Base-by-base conservation (phyloP, 108 stramenopile species). In the Nannochloropsis gaditana region DNA sequence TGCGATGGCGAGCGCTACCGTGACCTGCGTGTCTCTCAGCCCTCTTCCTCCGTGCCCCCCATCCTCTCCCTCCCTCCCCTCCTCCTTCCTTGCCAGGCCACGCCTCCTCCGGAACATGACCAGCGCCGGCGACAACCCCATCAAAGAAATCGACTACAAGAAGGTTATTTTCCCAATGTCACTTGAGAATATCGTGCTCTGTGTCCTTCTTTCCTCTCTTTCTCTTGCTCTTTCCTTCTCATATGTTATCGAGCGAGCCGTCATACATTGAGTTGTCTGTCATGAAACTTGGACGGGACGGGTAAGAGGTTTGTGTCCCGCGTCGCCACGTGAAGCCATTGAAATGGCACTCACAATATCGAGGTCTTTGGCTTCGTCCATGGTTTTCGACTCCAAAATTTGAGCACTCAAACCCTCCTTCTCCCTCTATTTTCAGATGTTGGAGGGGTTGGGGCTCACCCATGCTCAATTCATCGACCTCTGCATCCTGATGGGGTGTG, bases 401-500 rank as follows among this genome's bases (percentile, higher is more conserved):
- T 31, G 31, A 31, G 31, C 31, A 31, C 31, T 31, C 31, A 31
- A 31, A 31, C 31, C 31, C 31, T 31, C 31, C 10, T 9, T 44
- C 21, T 15, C 41, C 43, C 42, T 41, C 10, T 9, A 10, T 4
- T 41, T 9, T 41, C 41, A 73, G 9, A 42, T 17, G 43, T 41
- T 84, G 79, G 91, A 93, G 82, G 98, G 96, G 2, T 86, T 99
- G 81, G 95, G 89, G 21, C 89, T 99, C 42, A 91, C 93, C 11
- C 95, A 97, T 83, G 96, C 96, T 79, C 94, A 99, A 83, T 99
- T 99, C 92, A 95, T 99, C 9, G 99, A 99, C 87, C 87, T 99
- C 81, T 99, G 98, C 86, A 96, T 99, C 85, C 91, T 99, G 21
- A 91, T 91, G 79, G 98, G 99, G 79, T 99, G 99, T 87, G 99